Evolutionary conservation across 1,284 basidiomycete species (phyloP).

Genomic region (Earliella scabrosa): DNA sequence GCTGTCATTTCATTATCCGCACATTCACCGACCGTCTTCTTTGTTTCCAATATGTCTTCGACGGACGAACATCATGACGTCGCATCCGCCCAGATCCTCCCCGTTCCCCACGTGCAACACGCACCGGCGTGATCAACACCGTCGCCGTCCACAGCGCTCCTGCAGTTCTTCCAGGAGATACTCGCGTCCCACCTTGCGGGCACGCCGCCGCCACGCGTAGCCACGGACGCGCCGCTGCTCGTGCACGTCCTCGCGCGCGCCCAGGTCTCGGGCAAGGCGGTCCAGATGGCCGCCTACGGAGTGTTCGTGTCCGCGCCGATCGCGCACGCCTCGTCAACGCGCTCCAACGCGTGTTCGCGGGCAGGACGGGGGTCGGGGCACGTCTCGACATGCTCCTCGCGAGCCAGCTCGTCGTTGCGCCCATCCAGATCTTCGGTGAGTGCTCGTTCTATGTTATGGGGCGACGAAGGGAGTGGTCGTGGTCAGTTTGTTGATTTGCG

Average conservation of each 20-base stretch:
- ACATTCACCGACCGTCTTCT: background rate
- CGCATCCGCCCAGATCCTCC: too few species aligned
- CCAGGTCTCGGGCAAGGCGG: constrained; percentile 65
- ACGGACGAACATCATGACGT: background rate
- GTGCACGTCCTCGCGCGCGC: constrained; percentile 56
- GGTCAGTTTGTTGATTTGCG: constrained; percentile 1
- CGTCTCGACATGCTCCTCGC: constrained; percentile 79
- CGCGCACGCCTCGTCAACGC: constrained; percentile 74
- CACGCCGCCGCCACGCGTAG: constrained; percentile 50
- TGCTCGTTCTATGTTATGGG: too few species aligned
- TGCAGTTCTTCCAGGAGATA: constrained; percentile 83
- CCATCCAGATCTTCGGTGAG: constrained; percentile 75
- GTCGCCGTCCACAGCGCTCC: constrained; percentile 47
- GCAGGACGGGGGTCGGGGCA: constrained; percentile 69
- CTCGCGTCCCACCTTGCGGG: constrained; percentile 75
- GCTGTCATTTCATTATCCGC: background rate
- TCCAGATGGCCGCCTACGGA: constrained; percentile 87
- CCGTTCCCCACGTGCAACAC: too few species aligned
- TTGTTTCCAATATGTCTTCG: too few species aligned
- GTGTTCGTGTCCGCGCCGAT: constrained; percentile 86
- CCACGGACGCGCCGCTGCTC: constrained; percentile 58
- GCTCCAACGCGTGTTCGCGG: constrained; percentile 79
- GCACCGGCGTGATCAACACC: too few species aligned
- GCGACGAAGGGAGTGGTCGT: too few species aligned
- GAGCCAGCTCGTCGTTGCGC: constrained; percentile 79